Evolutionary conservation across 768 basidiomycete genomes (phyloP), one percentile per base, ranked within the genome.

Genomic region (Strobilomyces confusus): DNA sequence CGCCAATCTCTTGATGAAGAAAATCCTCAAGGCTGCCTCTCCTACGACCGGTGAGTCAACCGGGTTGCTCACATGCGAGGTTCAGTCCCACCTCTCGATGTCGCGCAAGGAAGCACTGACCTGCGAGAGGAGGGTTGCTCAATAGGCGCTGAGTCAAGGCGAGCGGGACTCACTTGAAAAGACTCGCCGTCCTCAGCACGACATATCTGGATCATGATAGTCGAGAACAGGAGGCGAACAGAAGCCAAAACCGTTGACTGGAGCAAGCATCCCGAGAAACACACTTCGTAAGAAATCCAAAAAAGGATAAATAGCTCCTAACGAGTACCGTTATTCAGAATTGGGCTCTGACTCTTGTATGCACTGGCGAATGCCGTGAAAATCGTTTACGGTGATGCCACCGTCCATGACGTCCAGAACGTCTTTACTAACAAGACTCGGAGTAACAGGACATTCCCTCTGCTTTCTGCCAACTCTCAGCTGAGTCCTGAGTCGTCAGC

Each of bases 21-120:
- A 91, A 89, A 9, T 71, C 54, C 60, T 92, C 89, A n/a, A 93
- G 74, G 60, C 76, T 84, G 36, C 81, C 83, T 32, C 72, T 74
- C 59, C 89, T 92, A 48, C 25, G 47, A 25, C 8, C 33, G 30
- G 44, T 22, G 9, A 41, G 49, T 68, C 52, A 55, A 29, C 49
- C 37, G 25, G 34, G 34, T 37, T 38, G 41, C 19, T 45, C 54
- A 46, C 36, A 19, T n/a, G 51, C 42, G 45, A 49, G 19, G 44
- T 30, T 41, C 42, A 29, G 55, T 46, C 73, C 51, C 67, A 86
- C 89, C 82, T 79, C 72, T 91, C 87, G 54, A 92, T 84, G 64
- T 92, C 89, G 70, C 87, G 79, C 49, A 91, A 67, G 5, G 83
- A 77, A 42, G 81, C 80, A 68, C 83, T 83, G 50, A 85, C 81